These are phyloP conservation scores for Botrytis squamosa DNA, from an alignment of 2,329 filamentous ascomycete genomes.

Conservation along the genomic window DNA sequence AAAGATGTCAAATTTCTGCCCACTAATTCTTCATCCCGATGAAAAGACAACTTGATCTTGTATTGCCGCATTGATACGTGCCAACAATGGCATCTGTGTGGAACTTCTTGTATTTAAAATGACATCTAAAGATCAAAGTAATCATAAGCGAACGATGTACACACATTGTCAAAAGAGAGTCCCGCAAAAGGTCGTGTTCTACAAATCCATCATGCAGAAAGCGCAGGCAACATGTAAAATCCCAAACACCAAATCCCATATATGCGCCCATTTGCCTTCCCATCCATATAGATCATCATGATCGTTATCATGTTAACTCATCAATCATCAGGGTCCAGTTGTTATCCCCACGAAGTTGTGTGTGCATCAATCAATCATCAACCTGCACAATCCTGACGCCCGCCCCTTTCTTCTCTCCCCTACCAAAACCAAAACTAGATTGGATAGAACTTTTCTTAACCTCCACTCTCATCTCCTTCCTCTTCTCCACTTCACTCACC, in stretches of 20 bases:
- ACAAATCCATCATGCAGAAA: not conserved
- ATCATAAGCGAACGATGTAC: not conserved
- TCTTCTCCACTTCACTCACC: conserved; percentile 68
- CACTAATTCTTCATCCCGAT: not conserved
- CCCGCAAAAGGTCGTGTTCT: not conserved
- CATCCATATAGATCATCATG: conserved; percentile 2
- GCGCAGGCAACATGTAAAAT: not conserved
- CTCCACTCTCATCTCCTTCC: conserved; percentile 44
- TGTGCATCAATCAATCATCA: conserved; percentile 19
- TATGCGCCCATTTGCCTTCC: conserved; percentile 1
- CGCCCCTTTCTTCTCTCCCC: conserved; percentile 30
- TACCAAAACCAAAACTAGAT: conserved; percentile 19
- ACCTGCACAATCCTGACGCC: conserved; percentile 22
- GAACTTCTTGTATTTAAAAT: not conserved
- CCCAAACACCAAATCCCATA: conserved; percentile 1
- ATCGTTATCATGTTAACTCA: conserved; percentile 14
- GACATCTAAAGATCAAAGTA: not conserved
- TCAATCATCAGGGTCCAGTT: conserved; percentile 9
- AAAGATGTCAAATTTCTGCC: not conserved
- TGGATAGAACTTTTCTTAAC: conserved; percentile 21
- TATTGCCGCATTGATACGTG: not conserved
- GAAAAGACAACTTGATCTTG: not conserved
- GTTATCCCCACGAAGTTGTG: not conserved
- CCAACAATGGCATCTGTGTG: not conserved
- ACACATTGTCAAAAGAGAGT: not conserved